Evolutionary conservation across 2,329 filamentous ascomycete genomes (phyloP).

Genomic region (Fusarium sp.): DNA sequence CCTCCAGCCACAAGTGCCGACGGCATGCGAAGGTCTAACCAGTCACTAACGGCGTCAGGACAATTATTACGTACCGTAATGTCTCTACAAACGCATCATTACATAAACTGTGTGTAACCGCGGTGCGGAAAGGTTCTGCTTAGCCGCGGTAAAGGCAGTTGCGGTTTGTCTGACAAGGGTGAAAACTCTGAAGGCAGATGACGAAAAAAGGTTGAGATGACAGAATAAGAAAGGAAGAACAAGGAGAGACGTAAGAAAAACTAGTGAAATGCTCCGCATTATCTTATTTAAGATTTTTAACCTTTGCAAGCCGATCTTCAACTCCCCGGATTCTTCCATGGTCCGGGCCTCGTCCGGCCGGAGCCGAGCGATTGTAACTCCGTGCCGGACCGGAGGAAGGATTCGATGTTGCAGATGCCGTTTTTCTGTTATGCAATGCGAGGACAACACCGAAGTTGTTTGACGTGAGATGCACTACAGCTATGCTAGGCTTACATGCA

Average conservation of each 20-base stretch:
- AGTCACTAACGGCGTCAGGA: background rate
- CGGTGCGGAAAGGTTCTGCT: background rate
- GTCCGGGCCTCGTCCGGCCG: background rate
- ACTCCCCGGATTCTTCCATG: background rate
- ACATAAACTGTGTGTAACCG: background rate
- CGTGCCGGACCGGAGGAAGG: background rate
- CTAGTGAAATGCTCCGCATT: background rate
- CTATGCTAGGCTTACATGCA: background rate
- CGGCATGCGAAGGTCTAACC: background rate
- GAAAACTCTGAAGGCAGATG: background rate
- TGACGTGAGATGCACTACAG: background rate
- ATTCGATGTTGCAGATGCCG: background rate
- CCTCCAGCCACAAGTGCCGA: background rate
- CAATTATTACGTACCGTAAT: background rate
- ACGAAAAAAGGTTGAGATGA: background rate
- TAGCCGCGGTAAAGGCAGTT: background rate
- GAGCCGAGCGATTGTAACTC: background rate
- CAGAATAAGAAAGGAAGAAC: background rate
- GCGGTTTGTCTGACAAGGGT: background rate
- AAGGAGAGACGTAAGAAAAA: background rate
- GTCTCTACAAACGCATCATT: background rate
- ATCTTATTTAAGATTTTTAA: background rate
- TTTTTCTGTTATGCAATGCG: background rate
- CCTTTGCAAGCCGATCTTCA: background rate
- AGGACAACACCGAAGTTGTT: background rate